phyloP scores from a whole-genome alignment of 257 asterid species.

The Thymus mandschuricus region DNA sequence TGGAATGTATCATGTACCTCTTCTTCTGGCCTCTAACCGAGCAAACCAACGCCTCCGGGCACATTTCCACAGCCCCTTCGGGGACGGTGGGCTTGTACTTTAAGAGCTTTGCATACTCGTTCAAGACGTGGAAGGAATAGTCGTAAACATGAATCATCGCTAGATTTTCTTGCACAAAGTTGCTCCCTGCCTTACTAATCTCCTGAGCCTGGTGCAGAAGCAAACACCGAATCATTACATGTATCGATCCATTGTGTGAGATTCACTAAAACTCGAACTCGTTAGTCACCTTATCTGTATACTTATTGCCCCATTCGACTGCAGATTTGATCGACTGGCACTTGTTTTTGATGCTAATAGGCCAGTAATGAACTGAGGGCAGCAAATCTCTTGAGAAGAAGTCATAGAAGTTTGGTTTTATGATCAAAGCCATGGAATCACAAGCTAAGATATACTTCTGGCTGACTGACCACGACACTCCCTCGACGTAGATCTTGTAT shows the following conservation, averaged over 20 bases:
- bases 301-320: conserved; percentile 86
- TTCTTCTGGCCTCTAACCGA: conserved; percentile 59
- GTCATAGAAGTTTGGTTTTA: conserved; percentile 67
- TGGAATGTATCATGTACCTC: conserved; percentile 56
- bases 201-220: conserved; percentile 59
- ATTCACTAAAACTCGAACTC: not conserved
- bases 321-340: conserved; percentile 71
- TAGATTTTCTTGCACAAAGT: conserved; percentile 62
- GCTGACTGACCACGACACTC: conserved; percentile 89
- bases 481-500: conserved; percentile 84
- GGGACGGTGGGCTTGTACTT: conserved; percentile 71
- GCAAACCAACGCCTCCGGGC: conserved; percentile 68
- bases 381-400: conserved; percentile 78
- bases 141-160: conserved; percentile 70
- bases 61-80: conserved; percentile 58
- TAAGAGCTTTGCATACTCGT: conserved; percentile 75
- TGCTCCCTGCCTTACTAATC: conserved; percentile 78
- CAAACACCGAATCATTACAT: not conserved
- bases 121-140: conserved; percentile 70
- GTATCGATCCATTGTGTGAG: not conserved
- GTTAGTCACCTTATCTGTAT: conserved; percentile 55
- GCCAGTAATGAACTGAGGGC: conserved; percentile 85
- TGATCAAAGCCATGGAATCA: conserved; percentile 67
- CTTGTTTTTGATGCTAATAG: conserved; percentile 44
- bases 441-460: conserved; percentile 87